phyloP scores from a whole-genome alignment of 2,329 filamentous ascomycete species.

The Aureobasidium sp. region DNA sequence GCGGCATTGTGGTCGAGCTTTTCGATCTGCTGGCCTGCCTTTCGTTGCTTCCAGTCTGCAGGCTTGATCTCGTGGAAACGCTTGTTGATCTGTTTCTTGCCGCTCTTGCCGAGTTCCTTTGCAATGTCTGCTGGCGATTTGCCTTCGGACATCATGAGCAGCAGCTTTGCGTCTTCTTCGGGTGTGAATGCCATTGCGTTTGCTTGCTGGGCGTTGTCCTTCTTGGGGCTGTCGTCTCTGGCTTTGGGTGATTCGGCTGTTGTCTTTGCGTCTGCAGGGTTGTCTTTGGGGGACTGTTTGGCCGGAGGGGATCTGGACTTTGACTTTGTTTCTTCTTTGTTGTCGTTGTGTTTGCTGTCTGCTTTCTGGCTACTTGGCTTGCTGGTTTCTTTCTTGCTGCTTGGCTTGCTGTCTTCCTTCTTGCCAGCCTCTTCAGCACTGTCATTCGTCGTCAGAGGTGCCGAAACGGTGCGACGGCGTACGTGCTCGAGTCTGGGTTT shows the following conservation, averaged over 20 bases:
- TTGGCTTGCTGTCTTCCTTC: neutral
- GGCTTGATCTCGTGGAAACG: conserved; percentile 35
- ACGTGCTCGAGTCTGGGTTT: neutral
- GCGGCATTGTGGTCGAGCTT: too few species aligned
- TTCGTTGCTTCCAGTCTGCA: neutral
- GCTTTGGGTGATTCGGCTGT: neutral
- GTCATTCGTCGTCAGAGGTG: neutral
- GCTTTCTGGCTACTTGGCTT: neutral
- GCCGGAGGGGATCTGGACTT: neutral
- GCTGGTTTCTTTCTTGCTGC: neutral
- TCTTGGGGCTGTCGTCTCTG: neutral
- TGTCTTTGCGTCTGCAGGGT: conserved; percentile 1
- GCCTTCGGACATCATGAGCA: conserved; percentile 30
- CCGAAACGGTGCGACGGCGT: too few species aligned
- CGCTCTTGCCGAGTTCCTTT: conserved; percentile 21
- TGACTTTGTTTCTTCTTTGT: conserved; percentile 3
- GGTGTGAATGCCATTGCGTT: conserved; percentile 26
- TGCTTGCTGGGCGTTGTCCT: neutral
- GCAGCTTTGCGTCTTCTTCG: conserved; percentile 37
- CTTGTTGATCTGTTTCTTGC: conserved; percentile 17
- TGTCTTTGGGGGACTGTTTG: neutral
- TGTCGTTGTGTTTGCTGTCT: neutral
- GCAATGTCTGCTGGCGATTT: conserved; percentile 30
- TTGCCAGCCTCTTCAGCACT: neutral
- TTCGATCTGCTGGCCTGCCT: neutral